Percentiles rank a stretch among this genome's conserved stretches.
phyloP scores from a whole-genome alignment of 106 monocot genomes.

The Dendrobium huoshanense region DNA sequence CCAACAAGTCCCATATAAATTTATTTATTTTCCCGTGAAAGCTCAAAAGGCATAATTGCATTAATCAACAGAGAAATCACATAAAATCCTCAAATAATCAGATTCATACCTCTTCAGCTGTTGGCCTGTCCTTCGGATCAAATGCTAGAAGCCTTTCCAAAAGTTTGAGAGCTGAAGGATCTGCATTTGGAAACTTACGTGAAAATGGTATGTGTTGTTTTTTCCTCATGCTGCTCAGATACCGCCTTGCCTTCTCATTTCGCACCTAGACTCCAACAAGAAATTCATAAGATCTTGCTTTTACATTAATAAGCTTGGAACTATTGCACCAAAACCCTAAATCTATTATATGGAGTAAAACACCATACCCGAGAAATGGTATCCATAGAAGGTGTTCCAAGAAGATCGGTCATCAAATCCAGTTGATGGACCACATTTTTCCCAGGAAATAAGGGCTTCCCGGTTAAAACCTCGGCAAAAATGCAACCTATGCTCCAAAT shows the following conservation, averaged over 20 bases:
- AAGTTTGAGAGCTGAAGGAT: conserved; percentile 71
- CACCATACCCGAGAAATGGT: conserved; percentile 71
- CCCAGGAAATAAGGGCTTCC: conserved; percentile 92
- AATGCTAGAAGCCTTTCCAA: conserved; percentile 85
- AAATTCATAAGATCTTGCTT: not conserved
- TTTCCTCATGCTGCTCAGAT: conserved; percentile 77
- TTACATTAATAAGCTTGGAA: not conserved
- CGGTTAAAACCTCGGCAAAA: conserved; percentile 88
- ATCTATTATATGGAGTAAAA: not conserved
- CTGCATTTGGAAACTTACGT: conserved; percentile 79
- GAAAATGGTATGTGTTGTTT: conserved; percentile 67
- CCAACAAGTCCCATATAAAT: not conserved
- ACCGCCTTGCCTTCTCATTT: conserved; percentile 86
- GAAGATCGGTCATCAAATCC: conserved; percentile 80
- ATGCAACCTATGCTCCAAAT: conserved; percentile 99
- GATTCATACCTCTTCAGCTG: conserved; percentile 65
- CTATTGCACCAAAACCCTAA: not conserved
- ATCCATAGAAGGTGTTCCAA: conserved; percentile 83
- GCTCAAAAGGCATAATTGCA: not conserved
- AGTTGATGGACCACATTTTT: conserved; percentile 88
- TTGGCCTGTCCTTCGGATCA: conserved; percentile 83
- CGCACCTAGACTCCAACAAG: conserved; percentile 40
- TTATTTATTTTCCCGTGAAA: not conserved
- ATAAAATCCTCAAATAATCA: not conserved
- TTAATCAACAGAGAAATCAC: not conserved